Base-by-base conservation (phyloP, 805 yeast species). In the Ogataea dorogensis region DNA sequence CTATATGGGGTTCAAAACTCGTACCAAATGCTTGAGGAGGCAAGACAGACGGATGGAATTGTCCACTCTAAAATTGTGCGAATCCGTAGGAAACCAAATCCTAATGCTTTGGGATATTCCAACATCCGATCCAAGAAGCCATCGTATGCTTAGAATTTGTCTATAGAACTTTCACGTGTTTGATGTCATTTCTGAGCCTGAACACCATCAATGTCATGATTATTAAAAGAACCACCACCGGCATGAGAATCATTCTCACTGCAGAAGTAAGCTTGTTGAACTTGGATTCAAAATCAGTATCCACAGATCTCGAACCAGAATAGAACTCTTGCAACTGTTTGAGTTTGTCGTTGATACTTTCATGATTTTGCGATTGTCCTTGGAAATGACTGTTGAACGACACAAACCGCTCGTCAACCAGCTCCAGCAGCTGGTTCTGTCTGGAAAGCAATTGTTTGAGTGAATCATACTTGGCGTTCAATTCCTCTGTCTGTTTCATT, bases 171-270 rank as follows among this genome's bases (percentile, higher is more conserved):
- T 79, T 79, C 7, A 81, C 64, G 49, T 75, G 81, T 48, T 76
- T 79, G 38, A 79, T 76, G 44, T 79, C 85, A 44, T 67, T 75
- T 61, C 83, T 73, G 27, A 79, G 59, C 51, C 75, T 68, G 54
- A 69, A 71, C 15, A 77, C 68, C 42, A 74, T 63, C 22, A 70
- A 55, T 13, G 71, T 64, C 37, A 77, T 60, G 1, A 66, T 58
- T 3, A 67, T 44, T 17, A 72, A 46, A 5, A 70, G 58, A 7
- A 65, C 35, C 7, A 69, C 50, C 14, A 75, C 53, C 2, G 74
- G 70, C 15, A 73, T 45, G 37, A 59, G 41, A 17, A 54, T 35
- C 8, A 53, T 28, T 35, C 51, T 55, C 17, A 55, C 33, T 13
- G 44, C 38, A 10, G 49, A 38, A 10, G 43, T 38, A 17, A 51